Evolutionary conservation across 306 rosid species (phyloP).

Genomic region (Dicorynia guianensis): DNA sequence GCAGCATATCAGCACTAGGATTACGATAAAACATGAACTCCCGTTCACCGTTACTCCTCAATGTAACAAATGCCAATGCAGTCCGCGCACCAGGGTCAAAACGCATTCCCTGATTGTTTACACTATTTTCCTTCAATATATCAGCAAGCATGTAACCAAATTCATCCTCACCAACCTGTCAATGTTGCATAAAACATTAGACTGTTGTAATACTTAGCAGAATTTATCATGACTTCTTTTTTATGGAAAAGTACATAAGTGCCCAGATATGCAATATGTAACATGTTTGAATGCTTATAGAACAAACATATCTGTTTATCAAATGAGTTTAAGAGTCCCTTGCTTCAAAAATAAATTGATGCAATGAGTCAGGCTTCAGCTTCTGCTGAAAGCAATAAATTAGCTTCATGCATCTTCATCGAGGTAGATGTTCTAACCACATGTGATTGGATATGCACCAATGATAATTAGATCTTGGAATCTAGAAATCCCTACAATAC

Average conservation of each 20-base stretch:
- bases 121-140: conserved; percentile 87
- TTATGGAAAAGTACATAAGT: not conserved
- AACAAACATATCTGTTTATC: not conserved
- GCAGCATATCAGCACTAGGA: conserved; percentile 98
- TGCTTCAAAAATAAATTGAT: not conserved
- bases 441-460: not conserved
- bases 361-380: not conserved
- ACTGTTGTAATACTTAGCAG: conserved; percentile 12
- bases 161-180: conserved; percentile 97
- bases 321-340: not conserved
- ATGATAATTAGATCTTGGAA: not conserved
- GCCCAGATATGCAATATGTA: not conserved
- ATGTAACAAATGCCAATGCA: conserved; percentile 95
- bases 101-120: conserved; percentile 80
- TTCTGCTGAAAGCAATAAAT: not conserved
- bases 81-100: conserved; percentile 96
- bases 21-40: conserved; percentile 99
- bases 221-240: conserved; percentile 23
- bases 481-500: not conserved
- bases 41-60: conserved; percentile 87
- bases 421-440: not conserved
- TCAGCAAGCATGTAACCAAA: conserved; percentile 97
- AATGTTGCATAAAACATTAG: conserved; percentile 31
- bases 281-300: not conserved
- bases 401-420: not conserved